Percentiles rank a stretch among this genome's conserved stretches.
Evolutionary conservation across 2,329 filamentous ascomycete species (phyloP).

Genomic region (Metarhizium humberi): DNA sequence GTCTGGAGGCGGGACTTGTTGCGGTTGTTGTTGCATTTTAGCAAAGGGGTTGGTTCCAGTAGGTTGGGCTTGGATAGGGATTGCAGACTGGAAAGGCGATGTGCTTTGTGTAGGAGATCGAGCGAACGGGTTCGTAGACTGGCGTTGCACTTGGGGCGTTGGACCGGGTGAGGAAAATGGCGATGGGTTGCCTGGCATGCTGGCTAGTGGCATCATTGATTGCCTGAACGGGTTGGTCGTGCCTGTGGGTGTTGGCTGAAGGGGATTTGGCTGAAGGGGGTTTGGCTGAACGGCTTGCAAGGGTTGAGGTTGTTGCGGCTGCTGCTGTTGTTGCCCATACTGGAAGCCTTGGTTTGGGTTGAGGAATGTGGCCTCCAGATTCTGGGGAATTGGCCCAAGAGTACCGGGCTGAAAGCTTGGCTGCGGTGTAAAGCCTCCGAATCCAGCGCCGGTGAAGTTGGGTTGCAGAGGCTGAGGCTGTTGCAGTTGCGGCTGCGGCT

Average conservation of each 20-base stretch:
- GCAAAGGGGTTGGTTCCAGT: slow-evolving; percentile 55
- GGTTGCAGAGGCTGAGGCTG: slow-evolving; percentile 26
- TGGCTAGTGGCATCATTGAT: slow-evolving; percentile 67
- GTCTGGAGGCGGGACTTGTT: slow-evolving; percentile 25
- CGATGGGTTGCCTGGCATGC: slow-evolving; percentile 19
- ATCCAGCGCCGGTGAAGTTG: slow-evolving; percentile 62
- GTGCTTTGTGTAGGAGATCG: slow-evolving; percentile 44
- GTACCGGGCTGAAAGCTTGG: slow-evolving; percentile 42
- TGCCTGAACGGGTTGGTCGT: slow-evolving; percentile 90
- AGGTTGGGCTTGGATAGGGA: slow-evolving; percentile 36
- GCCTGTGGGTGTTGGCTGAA: slow-evolving; percentile 35
- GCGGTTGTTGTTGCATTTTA: slow-evolving; percentile 20
- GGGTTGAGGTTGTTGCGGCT: slow-evolving; percentile 12
- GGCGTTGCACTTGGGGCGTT: slow-evolving; percentile 38
- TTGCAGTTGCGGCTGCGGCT: slow-evolving; percentile 24
- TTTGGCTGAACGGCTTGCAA: slow-evolving; percentile 29
- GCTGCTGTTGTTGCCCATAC: slow-evolving; percentile 11
- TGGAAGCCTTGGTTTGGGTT: slow-evolving; percentile 17
- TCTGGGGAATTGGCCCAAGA: slow-evolving; percentile 49
- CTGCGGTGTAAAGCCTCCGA: slow-evolving; percentile 72
- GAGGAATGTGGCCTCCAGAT: slow-evolving; percentile 43
- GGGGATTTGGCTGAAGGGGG: slow-evolving; percentile 29
- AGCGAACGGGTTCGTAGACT: slow-evolving; percentile 83
- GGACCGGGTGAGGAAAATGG: slow-evolving; percentile 32
- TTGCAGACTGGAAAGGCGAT: slow-evolving; percentile 17